Evolutionary conservation across 345 rosid genomes (phyloP), one percentile per base, ranked within the genome.

Genomic region (Dovyalis caffra): DNA sequence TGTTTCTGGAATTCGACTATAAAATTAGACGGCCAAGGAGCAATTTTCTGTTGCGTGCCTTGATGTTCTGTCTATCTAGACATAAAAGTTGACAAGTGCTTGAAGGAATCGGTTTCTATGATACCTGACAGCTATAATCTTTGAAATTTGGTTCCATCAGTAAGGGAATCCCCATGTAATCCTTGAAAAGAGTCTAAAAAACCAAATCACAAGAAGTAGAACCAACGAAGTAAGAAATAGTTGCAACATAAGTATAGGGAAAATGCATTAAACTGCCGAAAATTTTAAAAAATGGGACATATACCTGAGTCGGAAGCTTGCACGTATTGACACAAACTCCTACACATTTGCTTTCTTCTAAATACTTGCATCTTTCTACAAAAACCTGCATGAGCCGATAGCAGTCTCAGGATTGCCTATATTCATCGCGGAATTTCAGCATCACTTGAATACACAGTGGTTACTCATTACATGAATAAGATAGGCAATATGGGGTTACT

Each of bases 221-320:
- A 37, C n/a, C 9, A 18, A 43, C 0, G 21, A 51, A 18, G 16
- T 45, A 64, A 25, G 38, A 29, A 51, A 66, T 31, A 34, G 3
- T 51, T 9, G 5, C 28, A 71, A 62, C n/a, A 65, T 15, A 29
- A 31, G 51, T 29, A 40, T 3, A 16, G 9, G 33, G 18, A 43
- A 28, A 66, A 38, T 11, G 21, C 62, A 2, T 29, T 3, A 37
- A 21, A 26, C 15, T 64, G n/a, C 64, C 4, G 43, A 43, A 56
- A 56, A 72, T 14, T 57, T n/a, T 0, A 70, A 9, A 29, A 1
- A 2, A 3, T 64, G n/a, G 45, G 6, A 18, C 32, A 78, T 83
- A 43, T 32, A 91, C 99, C 97, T 91, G 97, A n/a, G 97, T 92
- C 14, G 99, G 99, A 80, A 91, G 81, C 79, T 92, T 95, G 74